phyloP scores from a whole-genome alignment of 345 rosid genomes.

The Corchorus capsularis region DNA sequence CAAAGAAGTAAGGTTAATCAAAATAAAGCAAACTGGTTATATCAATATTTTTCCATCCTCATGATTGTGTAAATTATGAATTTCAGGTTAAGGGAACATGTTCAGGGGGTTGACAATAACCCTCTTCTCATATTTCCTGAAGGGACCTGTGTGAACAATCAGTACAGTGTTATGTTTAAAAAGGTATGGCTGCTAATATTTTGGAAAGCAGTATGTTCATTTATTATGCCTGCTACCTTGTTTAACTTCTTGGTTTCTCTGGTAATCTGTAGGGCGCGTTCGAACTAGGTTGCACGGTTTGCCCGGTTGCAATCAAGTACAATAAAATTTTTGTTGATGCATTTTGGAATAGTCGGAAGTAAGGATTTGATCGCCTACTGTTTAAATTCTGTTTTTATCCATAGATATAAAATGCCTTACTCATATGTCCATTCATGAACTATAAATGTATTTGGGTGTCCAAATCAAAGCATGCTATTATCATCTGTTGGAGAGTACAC shows the following conservation, averaged over 20 bases:
- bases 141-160: constrained; percentile 96
- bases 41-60: constrained; percentile 17
- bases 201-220: constrained; percentile 9
- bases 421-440: background rate
- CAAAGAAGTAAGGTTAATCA: constrained; percentile 71
- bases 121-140: constrained; percentile 99
- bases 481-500: background rate
- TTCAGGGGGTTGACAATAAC: constrained; percentile 82
- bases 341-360: constrained; percentile 99
- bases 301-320: constrained; percentile 96
- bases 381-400: background rate
- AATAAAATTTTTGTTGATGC: constrained; percentile 98
- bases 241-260: constrained; percentile 29
- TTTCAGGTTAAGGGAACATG: constrained; percentile 91
- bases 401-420: background rate
- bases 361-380: constrained; percentile 25
- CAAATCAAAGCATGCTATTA: background rate
- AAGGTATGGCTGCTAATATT: constrained; percentile 55
- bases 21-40: background rate
- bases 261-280: constrained; percentile 79
- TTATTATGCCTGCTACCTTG: background rate
- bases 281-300: constrained; percentile 92
- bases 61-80: constrained; percentile 21
- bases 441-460: background rate
- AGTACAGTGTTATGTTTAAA: constrained; percentile 97